Evolutionary conservation across 2,329 filamentous ascomycete species (phyloP), one percentile per base, ranked within the genome.

Genomic region (Rhynchosporium secalis): DNA sequence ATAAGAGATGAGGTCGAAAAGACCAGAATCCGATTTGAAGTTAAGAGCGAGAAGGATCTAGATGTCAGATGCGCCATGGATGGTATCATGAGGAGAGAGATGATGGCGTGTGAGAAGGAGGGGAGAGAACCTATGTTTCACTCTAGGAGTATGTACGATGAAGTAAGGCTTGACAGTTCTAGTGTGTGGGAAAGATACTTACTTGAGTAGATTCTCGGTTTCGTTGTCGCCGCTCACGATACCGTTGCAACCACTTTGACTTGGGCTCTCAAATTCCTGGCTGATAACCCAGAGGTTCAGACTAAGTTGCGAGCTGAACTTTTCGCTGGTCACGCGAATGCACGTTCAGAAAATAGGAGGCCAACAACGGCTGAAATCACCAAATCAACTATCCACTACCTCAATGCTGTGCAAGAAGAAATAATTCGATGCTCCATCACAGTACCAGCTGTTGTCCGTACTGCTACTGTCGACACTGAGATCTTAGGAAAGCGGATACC

Each of bases 401-500:
- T 67, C 1, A 67, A 70, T 26, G 68, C 68, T 29, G 54, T 64
- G 0, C 61, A 68, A 3, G 68, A 68, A 54, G 68, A 79, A 63
- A 69, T 72, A 0, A 64, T 78, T 2, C 73, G 78, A 1, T 69
- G 65, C n/a, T 69, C 70, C 4, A 68, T 71, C 12, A 71, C 75
- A 1, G 68, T 70, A 4, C 69, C 73, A 1, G 63, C 75, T 3
- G 68, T 76, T 1, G 66, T 72, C 6, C 73, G 76, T 7, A 68
- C 66, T 3, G 65, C 76, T 0, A 66, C 66, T 28, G 65, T 66
- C 45, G 75, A 78, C 51, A 71, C 72, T 1, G 61, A 68, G 1
- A 55, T 78, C 3, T 66, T 78, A 0, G 76, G 76, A 3, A 65
- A 73, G 36, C 64, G 41, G 36, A 73, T 78, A 15, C 76, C 76